Base-by-base conservation (phyloP, 1,284 basidiomycete species). In the Laetiporus sulphureus region DNA sequence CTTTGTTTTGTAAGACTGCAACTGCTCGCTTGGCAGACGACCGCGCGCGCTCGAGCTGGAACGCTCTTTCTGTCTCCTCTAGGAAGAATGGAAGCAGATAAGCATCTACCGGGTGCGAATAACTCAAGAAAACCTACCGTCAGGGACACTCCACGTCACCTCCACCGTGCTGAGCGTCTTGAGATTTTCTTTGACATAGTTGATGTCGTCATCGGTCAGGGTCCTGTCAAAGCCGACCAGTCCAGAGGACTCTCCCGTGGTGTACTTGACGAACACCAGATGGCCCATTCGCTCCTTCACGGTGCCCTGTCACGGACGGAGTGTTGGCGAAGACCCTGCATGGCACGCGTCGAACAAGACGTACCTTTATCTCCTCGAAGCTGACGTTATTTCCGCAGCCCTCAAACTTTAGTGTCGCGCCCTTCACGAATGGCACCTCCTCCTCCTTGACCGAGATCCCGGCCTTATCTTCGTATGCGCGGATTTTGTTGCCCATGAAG, bases 201-300 rank as follows among this genome's bases (percentile, higher is more conserved):
- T 64, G 36, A 84, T 71, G 43, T 86, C 81, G 32, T 83, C 81
- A 40, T 83, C 83, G 20, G 72, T 71, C 31, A 87, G 65, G 20
- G 70, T 66, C 56, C 82, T 75, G 52, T 78, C 77, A 53, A 72
- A 71, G n/a, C 64, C 66, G 33, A 71, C 59, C 20, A 70, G 55
- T 1, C 68, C 69, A 24, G 53, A 58, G 19, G 54, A 69, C 38
- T 79, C 74, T 12, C 81, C 83, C 10, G 72, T 69, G 13, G 65
- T 60, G 59, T 81, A 81, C 53, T 87, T 79, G 55, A 89, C 80
- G 59, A 77, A 89, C 1, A 84, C 84, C 36, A 72, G 69, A 16
- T 83, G 79, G 8, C 80, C 73, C 52, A 91, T 84, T 55, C 83
- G 83, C 61, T 89, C 84, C 52, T 82, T 83, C 40, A 92, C 72